Conservation (phyloP, 257 asterid species). For the Phtheirospermum japonicum region DNA sequence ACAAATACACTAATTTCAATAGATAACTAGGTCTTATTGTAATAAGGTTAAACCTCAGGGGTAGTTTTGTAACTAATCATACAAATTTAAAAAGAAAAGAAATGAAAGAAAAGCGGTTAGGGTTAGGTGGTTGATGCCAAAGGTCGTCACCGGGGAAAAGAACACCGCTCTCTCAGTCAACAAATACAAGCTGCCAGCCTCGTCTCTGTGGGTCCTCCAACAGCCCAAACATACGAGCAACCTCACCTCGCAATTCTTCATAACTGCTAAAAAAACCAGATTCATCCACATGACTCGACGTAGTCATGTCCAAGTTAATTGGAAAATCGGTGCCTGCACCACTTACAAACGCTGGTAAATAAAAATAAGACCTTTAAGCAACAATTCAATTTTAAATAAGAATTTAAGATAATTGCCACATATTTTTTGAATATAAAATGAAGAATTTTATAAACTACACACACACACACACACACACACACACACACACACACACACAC, state of each 20-base stretch:
- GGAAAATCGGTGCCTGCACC: slow-evolving; percentile 57
- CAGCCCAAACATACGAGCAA: slow-evolving; percentile 90
- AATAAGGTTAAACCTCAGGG: no score
- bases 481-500: no score
- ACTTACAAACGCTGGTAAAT: slow-evolving; percentile 34
- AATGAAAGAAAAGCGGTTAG: no score
- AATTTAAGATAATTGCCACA: background rate
- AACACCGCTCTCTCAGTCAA: slow-evolving; percentile 94
- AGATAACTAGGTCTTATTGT: no score
- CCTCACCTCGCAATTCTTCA: slow-evolving; percentile 84
- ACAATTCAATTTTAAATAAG: no score
- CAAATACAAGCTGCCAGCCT: slow-evolving; percentile 99
- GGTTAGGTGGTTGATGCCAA: slow-evolving; percentile 81
- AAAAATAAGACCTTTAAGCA: no score
- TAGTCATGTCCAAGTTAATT: slow-evolving; percentile 66
- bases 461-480: no score
- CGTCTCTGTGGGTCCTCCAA: slow-evolving; percentile 99
- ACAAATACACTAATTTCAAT: background rate
- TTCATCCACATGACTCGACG: slow-evolving; percentile 84
- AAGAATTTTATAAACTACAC: no score
- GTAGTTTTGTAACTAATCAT: no score
- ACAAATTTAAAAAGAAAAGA: no score
- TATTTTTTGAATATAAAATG: no score
- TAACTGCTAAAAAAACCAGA: slow-evolving; percentile 90
- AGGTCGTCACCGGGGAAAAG: slow-evolving; percentile 99